Conservation (phyloP, 164 flowering plant species). For the Magnolia changhungtana region DNA sequence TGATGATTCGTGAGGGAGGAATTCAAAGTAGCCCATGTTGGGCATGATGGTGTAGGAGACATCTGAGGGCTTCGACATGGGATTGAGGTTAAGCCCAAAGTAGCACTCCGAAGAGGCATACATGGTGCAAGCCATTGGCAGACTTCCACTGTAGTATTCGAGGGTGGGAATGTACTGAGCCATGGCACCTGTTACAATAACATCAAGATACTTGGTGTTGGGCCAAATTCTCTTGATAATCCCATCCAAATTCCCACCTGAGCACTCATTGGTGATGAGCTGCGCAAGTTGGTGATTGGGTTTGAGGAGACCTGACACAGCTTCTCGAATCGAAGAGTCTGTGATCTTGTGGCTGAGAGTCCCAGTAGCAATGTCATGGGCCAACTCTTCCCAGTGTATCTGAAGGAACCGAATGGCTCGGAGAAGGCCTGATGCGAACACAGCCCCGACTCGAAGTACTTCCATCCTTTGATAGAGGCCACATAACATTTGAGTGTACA, state of each 20-base stretch:
- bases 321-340: slow-evolving; percentile 32
- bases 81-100: slow-evolving; percentile 60
- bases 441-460: slow-evolving; percentile 73
- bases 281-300: slow-evolving; percentile 49
- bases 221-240: slow-evolving; percentile 70
- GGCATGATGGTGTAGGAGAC: slow-evolving; percentile 78
- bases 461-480: slow-evolving; percentile 49
- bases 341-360: slow-evolving; percentile 45
- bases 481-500: slow-evolving; percentile 81
- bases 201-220: slow-evolving; percentile 71
- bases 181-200: slow-evolving; percentile 79
- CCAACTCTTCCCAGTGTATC: slow-evolving; percentile 46
- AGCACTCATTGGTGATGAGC: slow-evolving; percentile 43
- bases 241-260: slow-evolving; percentile 48
- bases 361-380: slow-evolving; percentile 49
- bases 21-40: slow-evolving; percentile 76
- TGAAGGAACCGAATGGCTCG: slow-evolving; percentile 70
- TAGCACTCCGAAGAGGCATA: slow-evolving; percentile 79
- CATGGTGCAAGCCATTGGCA: slow-evolving; percentile 68
- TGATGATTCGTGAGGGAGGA: slow-evolving; percentile 40
- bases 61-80: slow-evolving; percentile 55
- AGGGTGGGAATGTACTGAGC: slow-evolving; percentile 75
- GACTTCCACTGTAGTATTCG: slow-evolving; percentile 54
- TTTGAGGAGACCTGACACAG: slow-evolving; percentile 27
- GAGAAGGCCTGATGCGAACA: slow-evolving; percentile 76